Base-by-base conservation (phyloP, 2,329 filamentous ascomycete genomes). In the Aspergillus pseudoglaucus region DNA sequence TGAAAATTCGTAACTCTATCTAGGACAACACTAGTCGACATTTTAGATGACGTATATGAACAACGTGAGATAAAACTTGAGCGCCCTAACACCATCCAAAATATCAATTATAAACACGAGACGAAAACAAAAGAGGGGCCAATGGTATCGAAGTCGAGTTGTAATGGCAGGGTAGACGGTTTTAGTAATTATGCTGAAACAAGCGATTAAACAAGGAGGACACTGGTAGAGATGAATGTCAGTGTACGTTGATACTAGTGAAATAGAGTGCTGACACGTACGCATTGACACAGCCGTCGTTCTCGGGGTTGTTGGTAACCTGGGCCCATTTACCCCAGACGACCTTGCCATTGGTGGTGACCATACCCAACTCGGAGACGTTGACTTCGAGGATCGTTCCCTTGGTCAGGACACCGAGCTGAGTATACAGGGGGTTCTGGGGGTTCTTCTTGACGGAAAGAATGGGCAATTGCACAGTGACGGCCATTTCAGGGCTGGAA, bases 311-410 rank as follows among this genome's bases (percentile, higher is more conserved):
- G 53, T 66, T 49, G 44, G 33, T 7, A 18, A 8, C 9, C 69
- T 90, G 86, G 6, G 87, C 87, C 72, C 84, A 93, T 57, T 88
- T 79, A 58, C 88, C 90, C 90, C 90, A 96, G 6, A 91, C 88
- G 7, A 95, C 88, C 74, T 96, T 96, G 53, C 93, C 93, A 53
- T 83, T 84, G 1, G 90, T 85, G 2, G 93, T 97, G 14, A 94
- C 89, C 52, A 97, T 75, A 54, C 93, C 93, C 53, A 97, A 72
- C 67, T 98, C 93, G 48, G 81, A 87, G 25, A 96, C 90, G 65
- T 98, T 95, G 61, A 97, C 90, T 71, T 97, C 91, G 62, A 91
- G 82, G 52, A 85, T 81, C 25, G 83, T 91, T 54, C 88, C 88
- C 72, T 90, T 90, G 42, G 87, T 91, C 62, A 96, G 69, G 3